These are phyloP conservation scores for Oryza rufipogon DNA, from an alignment of 176 grass and related monocot genomes.

Conservation along the genomic window DNA sequence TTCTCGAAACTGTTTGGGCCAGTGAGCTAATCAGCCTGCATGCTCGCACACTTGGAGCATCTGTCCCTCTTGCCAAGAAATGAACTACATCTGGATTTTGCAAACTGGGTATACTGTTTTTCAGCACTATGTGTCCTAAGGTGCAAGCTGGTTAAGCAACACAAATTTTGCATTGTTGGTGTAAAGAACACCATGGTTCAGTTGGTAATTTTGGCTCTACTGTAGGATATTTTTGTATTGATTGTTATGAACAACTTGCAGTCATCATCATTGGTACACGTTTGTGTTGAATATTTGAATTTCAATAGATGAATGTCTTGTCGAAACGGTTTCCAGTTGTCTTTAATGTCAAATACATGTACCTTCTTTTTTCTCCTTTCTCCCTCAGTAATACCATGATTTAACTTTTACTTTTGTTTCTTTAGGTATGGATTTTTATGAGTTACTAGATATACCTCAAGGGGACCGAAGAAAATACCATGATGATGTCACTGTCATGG, in stretches of 20 bases:
- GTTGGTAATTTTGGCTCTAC: not conserved
- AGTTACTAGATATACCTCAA: slow-evolving; percentile 92
- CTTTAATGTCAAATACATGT: slow-evolving; percentile 14
- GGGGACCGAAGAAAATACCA: slow-evolving; percentile 92
- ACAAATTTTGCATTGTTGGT: not conserved
- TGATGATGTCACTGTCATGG: slow-evolving; percentile 93
- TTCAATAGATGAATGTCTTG: not conserved
- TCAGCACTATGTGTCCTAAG: not conserved
- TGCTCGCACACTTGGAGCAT: not conserved
- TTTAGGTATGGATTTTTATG: slow-evolving; percentile 82
- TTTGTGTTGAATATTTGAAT: not conserved
- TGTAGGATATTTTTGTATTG: not conserved
- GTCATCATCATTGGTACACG: not conserved
- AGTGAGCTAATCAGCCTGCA: not conserved
- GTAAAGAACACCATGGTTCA: not conserved
- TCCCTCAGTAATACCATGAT: not conserved
- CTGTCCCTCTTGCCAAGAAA: not conserved
- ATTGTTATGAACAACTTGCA: not conserved
- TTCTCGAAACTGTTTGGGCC: not conserved
- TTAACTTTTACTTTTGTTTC: slow-evolving; percentile 26
- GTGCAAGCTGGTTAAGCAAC: not conserved
- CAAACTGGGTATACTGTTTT: not conserved
- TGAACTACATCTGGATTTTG: not conserved
- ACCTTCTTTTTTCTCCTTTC: not conserved
- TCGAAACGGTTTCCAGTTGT: not conserved